These are phyloP conservation scores for Anthracocystis panici-leucophaei DNA, from an alignment of 1,284 basidiomycete genomes.

Conservation along the genomic window DNA sequence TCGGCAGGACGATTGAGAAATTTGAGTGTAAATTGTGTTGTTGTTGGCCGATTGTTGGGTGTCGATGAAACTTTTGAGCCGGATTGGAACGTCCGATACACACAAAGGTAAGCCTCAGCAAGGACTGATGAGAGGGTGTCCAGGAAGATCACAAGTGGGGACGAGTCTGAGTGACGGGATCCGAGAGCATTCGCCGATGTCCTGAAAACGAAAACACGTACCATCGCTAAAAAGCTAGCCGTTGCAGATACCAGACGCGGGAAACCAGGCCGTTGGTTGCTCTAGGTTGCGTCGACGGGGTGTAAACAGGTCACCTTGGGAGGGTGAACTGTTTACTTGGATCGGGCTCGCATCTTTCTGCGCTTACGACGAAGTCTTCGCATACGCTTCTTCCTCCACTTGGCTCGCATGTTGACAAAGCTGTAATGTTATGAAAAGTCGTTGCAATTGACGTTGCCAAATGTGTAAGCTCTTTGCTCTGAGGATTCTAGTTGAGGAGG, in stretches of 20 bases:
- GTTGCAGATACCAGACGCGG: slow-evolving; percentile 15
- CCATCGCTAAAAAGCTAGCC: slow-evolving; percentile 36
- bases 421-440: slow-evolving; percentile 12
- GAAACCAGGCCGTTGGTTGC: slow-evolving; percentile 27
- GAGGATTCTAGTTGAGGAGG: not conserved
- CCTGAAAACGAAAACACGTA: slow-evolving; percentile 7
- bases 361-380: slow-evolving; percentile 68
- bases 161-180: slow-evolving; percentile 7
- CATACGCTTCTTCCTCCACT: slow-evolving; percentile 69
- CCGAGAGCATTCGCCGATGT: not conserved
- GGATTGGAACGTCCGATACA: slow-evolving; percentile 14
- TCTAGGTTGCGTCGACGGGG: slow-evolving; percentile 22
- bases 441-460: not conserved
- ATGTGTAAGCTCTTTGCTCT: slow-evolving; percentile 30
- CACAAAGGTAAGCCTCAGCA: slow-evolving; percentile 15
- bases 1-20: slow-evolving; percentile 15
- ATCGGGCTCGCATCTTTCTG: slow-evolving; percentile 69
- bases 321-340: slow-evolving; percentile 61
- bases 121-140: slow-evolving; percentile 16
- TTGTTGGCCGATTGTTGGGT: slow-evolving; percentile 36
- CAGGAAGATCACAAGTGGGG: not conserved
- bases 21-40: slow-evolving; percentile 23
- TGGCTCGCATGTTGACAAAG: slow-evolving; percentile 65
- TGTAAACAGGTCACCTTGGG: slow-evolving; percentile 27
- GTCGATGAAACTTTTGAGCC: slow-evolving; percentile 30